Base-by-base conservation (phyloP, 2,329 filamentous ascomycete species). In the Cercospora sojina region DNA sequence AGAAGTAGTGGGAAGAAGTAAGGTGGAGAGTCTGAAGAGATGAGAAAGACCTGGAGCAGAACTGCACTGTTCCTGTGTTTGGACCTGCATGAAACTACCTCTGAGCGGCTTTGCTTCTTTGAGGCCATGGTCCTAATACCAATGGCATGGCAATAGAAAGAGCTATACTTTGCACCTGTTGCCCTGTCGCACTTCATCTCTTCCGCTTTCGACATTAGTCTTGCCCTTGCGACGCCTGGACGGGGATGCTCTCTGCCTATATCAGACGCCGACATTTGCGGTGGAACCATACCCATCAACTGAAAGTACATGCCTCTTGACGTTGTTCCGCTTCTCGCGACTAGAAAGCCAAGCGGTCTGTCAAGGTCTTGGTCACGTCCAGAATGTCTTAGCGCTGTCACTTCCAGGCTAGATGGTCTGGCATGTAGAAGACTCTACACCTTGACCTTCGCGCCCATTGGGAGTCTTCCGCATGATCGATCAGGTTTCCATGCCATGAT, bases 1-100 rank as follows among this genome's bases (percentile, higher is more conserved):
- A 55, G 58, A 9, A 43, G 43, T 13, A 62, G 59, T 53, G 57
- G 25, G 49, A 62, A 62, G 29, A 56, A 55, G 31, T 62, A 47
- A 62, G 9, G 13, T 31, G 41, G 27, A 16, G 23, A 25, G 20
- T 5, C 18, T 35, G 35, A 23, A 18, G 38, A 25, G 23, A 47
- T 27, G 57, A 41, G 31, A 35, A 35, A 35, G 41, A 20, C 35
- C 43, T 49, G 35, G 35, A 60, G 35, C 58, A 29, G 9, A 16
- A n/a, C 8, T 58, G 23, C 13, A 13, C 5, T 27, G n/a, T 3
- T 18, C 58, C 20, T 12, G 13, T 47, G 58, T 27, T 47, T 49
- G 43, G 20, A 49, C 43, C 43, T 49, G 43, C 43, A 49, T 20
- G 43, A 9, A 20, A 23, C 9, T 49, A 49, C 20, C 43, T 20